These are phyloP conservation scores for Castanopsis chinensis DNA, from an alignment of 306 rosid species.

Conservation along the genomic window DNA sequence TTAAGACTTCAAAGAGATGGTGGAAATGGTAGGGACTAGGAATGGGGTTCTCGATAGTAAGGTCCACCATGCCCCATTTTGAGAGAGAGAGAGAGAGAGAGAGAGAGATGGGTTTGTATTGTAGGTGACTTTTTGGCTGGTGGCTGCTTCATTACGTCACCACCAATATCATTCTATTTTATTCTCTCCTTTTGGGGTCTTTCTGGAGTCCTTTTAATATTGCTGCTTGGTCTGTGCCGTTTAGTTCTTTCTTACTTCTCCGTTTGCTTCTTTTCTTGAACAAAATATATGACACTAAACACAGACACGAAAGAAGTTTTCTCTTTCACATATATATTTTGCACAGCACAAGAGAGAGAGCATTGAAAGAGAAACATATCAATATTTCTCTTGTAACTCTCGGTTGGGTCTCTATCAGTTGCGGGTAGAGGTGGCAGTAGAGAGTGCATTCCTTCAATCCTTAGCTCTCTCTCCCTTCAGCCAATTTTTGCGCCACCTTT, in stretches of 20 bases:
- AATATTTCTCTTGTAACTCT: not conserved
- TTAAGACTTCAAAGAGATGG: slow-evolving; percentile 26
- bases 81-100: not conserved
- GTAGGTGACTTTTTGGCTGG: slow-evolving; percentile 30
- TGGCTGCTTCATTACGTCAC: slow-evolving; percentile 73
- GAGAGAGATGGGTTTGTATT: not conserved
- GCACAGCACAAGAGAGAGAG: slow-evolving; percentile 25
- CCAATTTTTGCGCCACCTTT: slow-evolving; percentile 45
- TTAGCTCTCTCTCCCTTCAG: slow-evolving; percentile 6
- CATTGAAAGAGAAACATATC: slow-evolving; percentile 4
- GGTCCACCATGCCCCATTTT: slow-evolving; percentile 46
- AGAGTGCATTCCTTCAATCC: slow-evolving; percentile 19
- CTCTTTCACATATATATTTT: not conserved
- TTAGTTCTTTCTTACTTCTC: slow-evolving; percentile 31
- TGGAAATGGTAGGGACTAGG: slow-evolving; percentile 55
- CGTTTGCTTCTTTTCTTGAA: not conserved
- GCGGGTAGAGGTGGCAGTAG: slow-evolving; percentile 55
- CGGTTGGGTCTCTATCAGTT: slow-evolving; percentile 50
- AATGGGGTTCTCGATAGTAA: slow-evolving; percentile 26
- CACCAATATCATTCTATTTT: slow-evolving; percentile 24
- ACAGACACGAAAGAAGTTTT: not conserved
- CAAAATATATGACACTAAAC: too few relatives aligned
- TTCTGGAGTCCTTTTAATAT: slow-evolving; percentile 38
- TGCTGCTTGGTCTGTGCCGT: slow-evolving; percentile 35
- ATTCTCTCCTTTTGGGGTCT: slow-evolving; percentile 31